These are phyloP conservation scores for Clathrospora elynae DNA, from an alignment of 2,329 filamentous ascomycete species.

Conservation along the genomic window DNA sequence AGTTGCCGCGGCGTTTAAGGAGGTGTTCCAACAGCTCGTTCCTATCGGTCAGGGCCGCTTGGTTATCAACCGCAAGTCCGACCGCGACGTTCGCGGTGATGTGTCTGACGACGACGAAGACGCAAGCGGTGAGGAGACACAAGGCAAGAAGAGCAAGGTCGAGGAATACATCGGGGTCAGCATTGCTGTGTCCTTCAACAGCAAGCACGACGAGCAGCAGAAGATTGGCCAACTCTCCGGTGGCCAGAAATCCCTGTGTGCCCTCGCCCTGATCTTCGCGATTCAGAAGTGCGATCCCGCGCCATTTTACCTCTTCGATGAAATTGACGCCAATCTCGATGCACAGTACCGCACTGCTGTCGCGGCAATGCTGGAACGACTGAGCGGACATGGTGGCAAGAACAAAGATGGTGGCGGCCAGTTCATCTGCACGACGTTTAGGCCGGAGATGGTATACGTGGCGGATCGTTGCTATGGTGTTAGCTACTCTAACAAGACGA, in stretches of 20 bases:
- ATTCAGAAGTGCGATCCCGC: constrained; percentile 97
- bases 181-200: constrained; percentile 98
- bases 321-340: constrained; percentile 97
- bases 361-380: constrained; percentile 77
- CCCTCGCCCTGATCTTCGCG: constrained; percentile 97
- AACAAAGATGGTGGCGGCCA: constrained; percentile 64
- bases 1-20: constrained; percentile 89
- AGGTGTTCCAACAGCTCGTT: constrained; percentile 92
- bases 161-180: constrained; percentile 97
- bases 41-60: constrained; percentile 89
- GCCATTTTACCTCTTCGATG: constrained; percentile 98
- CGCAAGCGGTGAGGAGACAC: constrained; percentile 50
- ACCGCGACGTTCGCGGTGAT: constrained; percentile 66
- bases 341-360: constrained; percentile 97
- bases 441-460: constrained; percentile 92
- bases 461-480: constrained; percentile 99
- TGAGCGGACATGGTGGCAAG: constrained; percentile 47
- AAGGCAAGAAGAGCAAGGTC: constrained; percentile 55
- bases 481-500: constrained; percentile 88
- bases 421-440: constrained; percentile 99
- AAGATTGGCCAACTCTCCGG: constrained; percentile 96
- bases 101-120: constrained; percentile 63
- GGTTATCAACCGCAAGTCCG: constrained; percentile 88
- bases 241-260: constrained; percentile 97
- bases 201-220: constrained; percentile 96